Base-by-base conservation (phyloP, 345 rosid species). In the Gossypioides kirkii region DNA sequence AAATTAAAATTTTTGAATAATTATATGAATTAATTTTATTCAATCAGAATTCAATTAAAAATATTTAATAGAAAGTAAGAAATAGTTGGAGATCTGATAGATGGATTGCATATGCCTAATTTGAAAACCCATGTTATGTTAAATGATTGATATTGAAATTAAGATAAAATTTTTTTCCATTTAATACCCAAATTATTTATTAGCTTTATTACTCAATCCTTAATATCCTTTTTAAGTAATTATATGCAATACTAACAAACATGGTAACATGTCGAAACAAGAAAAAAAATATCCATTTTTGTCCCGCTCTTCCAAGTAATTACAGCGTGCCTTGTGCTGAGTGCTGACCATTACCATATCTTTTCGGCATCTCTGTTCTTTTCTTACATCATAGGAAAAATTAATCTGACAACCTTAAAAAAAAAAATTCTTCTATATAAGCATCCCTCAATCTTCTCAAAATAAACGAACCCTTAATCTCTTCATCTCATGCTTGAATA, bases 311-410 rank as follows among this genome's bases (percentile, higher is more conserved):
- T 8, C 73, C 1, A 56, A 58, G 76, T 36, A 54, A 36, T 45
- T 38, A 3, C 26, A 23, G 70, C 73, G 36, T 67, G 61, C 50
- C 70, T 46, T 11, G 49, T 9, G 61, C 50, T 32, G 38, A 32
- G 7, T 32, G 73, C 76, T 52, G 73, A 59, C 76, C 73, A 52
- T 20, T 67, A 26, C 58, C 69, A 45, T 53, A 68, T 23, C 26
- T 10, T 61, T 25, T 10, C 26, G 13, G 23, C 8, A 22, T 9
- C 20, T 38, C 49, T 50, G 22, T 16, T 20, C 10, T 20, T 18
- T 23, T 3, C 28, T 25, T 32, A 28, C 52, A 58, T 41, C 62
- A 32, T 25, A 45, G 12, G 10, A 11, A 2, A 25, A 2, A 4
- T n/a, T 3, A 67, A 47, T 3, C 13, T 25, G 56, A 16, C 43